Percentiles rank a stretch among this genome's conserved stretches.
Conservation (phyloP, 768 basidiomycete genomes). For the Lyophyllum atratum region DNA sequence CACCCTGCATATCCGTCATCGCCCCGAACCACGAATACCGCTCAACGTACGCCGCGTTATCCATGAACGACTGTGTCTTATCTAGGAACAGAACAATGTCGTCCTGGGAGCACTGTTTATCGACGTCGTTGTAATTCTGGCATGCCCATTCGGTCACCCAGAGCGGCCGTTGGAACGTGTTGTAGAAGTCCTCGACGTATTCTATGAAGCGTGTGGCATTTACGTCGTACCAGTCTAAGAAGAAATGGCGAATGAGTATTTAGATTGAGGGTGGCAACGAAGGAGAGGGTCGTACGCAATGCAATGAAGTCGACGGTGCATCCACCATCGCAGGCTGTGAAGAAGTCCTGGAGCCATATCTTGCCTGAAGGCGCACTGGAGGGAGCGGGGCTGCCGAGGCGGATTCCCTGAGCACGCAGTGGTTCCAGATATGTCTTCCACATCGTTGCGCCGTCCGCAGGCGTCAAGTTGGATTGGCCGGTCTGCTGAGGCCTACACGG, state of each 20-base stretch:
- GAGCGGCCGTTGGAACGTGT: conserved; percentile 46
- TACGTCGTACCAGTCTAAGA: conserved; percentile 2
- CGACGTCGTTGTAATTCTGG: conserved; percentile 46
- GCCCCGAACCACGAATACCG: conserved; percentile 66
- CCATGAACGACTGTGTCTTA: conserved; percentile 55
- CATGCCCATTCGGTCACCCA: conserved; percentile 69
- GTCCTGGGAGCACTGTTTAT: conserved; percentile 44
- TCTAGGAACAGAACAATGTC: conserved; percentile 52
- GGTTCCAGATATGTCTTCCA: conserved; percentile 59
- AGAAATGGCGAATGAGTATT: background rate
- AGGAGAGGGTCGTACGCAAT: conserved; percentile 39
- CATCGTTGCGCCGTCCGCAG: conserved; percentile 46
- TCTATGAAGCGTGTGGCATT: conserved; percentile 10
- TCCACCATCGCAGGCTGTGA: conserved; percentile 45
- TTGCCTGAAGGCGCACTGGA: conserved; percentile 54
- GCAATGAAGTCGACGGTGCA: conserved; percentile 63
- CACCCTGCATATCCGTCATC: conserved; percentile 48
- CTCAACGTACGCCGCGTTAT: conserved; percentile 51
- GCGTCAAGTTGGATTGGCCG: conserved; percentile 52
- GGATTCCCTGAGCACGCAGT: conserved; percentile 42
- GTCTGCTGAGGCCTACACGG: conserved; percentile 47
- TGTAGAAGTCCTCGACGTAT: conserved; percentile 5
- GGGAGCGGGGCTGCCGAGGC: conserved; percentile 55
- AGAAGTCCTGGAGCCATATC: conserved; percentile 55
- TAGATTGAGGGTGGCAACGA: background rate